Percentiles rank a stretch among this genome's conserved stretches.
Conservation (phyloP, 2,329 filamentous ascomycete species). For the Tolypocladium cylindrosporum region DNA sequence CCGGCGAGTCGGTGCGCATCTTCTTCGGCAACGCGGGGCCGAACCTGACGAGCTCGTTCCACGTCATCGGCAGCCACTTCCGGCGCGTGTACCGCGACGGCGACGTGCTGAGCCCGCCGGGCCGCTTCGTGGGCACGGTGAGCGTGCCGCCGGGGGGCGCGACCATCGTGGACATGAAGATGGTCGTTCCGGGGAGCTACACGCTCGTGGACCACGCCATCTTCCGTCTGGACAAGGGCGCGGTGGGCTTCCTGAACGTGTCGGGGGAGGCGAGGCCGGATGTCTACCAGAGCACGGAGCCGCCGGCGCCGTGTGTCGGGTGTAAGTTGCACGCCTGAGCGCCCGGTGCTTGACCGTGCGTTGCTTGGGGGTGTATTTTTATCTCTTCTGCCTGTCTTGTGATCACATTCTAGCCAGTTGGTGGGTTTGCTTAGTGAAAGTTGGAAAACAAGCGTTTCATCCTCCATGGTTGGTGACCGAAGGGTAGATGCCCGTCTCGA, state of each 20-base stretch:
- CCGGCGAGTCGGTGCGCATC: constrained; percentile 19
- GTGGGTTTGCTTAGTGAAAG: not conserved
- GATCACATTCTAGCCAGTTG: not conserved
- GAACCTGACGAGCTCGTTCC: constrained; percentile 22
- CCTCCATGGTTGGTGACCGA: not conserved
- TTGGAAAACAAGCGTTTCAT: not conserved
- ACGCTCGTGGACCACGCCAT: constrained; percentile 23
- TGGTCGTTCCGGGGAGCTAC: constrained; percentile 21
- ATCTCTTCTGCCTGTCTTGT: no score
- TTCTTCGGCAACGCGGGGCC: constrained; percentile 25
- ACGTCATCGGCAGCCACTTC: constrained; percentile 23
- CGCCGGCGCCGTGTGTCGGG: constrained; percentile 17
- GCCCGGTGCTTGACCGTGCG: no score
- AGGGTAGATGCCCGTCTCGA: not conserved
- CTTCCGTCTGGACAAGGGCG: constrained; percentile 22
- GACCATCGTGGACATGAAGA: constrained; percentile 20
- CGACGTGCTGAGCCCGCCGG: constrained; percentile 19
- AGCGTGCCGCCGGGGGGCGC: constrained; percentile 16
- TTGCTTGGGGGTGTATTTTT: no score
- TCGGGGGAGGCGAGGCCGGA: constrained; percentile 16
- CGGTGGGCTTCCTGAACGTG: constrained; percentile 23
- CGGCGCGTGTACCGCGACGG: constrained; percentile 18
- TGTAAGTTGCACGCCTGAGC: constrained; percentile 20
- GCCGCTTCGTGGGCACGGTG: constrained; percentile 14
- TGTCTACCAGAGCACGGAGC: constrained; percentile 14